Evolutionary conservation across 2,329 filamentous ascomycete genomes (phyloP).

Genomic region (Phyllosticta capitalensis): DNA sequence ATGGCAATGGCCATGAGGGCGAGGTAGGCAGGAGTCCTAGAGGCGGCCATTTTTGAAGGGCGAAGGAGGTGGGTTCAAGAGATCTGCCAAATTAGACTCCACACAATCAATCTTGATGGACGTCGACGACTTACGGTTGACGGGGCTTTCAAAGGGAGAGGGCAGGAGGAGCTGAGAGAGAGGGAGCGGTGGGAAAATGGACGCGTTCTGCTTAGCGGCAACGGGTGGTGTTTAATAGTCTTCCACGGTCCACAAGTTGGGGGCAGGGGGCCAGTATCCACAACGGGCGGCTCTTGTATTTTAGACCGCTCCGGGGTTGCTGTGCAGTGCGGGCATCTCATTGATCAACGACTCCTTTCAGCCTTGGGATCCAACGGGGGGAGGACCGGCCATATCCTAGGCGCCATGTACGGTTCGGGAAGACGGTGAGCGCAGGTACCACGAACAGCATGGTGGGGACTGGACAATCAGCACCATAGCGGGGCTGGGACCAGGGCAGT

Average conservation of each 20-base stretch:
- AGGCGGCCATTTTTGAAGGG: not conserved
- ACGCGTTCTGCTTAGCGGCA: not conserved
- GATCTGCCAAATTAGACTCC: not conserved
- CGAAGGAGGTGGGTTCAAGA: not conserved
- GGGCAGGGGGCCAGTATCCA: not conserved
- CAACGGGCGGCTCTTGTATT: not conserved
- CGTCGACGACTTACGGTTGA: not conserved
- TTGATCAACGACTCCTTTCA: not conserved
- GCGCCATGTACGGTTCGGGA: not conserved
- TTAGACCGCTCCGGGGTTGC: not conserved
- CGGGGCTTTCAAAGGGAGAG: not conserved
- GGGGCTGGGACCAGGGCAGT: not conserved
- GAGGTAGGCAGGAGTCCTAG: not conserved
- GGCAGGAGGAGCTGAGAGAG: not conserved
- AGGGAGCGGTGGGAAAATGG: not conserved
- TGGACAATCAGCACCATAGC: not conserved
- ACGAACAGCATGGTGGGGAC: not conserved
- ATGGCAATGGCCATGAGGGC: not conserved
- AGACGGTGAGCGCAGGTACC: not conserved
- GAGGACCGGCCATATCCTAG: not conserved
- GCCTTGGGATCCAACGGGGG: not conserved
- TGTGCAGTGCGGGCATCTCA: not conserved
- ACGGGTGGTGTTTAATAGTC: not conserved
- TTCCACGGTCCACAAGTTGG: not conserved
- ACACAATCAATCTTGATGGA: not conserved